Percentiles rank a stretch among this genome's conserved stretches.
These are phyloP conservation scores for Hevea brasiliensis DNA, from an alignment of 345 rosid genomes.

Conservation along the genomic window DNA sequence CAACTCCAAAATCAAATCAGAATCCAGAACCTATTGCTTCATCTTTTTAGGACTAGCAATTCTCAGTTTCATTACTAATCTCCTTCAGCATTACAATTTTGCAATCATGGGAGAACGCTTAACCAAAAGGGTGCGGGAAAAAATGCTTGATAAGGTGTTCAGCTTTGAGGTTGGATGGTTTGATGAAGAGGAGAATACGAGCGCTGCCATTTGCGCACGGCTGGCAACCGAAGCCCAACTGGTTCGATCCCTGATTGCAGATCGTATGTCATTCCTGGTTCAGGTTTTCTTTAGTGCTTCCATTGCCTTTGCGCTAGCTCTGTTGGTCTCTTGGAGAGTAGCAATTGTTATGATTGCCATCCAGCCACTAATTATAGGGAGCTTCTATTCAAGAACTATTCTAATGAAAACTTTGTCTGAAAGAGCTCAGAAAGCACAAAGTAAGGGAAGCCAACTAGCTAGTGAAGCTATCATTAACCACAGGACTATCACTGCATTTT, in stretches of 20 bases:
- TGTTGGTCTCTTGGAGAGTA: conserved; percentile 30
- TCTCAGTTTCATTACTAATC: conserved; percentile 21
- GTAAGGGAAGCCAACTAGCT: conserved; percentile 29
- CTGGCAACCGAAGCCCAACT: conserved; percentile 34
- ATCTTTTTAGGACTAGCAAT: conserved; percentile 26
- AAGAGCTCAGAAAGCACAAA: conserved; percentile 34
- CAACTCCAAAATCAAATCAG: conserved; percentile 15
- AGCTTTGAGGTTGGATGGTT: conserved; percentile 43
- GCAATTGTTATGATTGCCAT: conserved; percentile 28
- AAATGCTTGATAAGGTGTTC: conserved; percentile 29
- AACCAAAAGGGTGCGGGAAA: conserved; percentile 30
- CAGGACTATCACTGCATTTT: conserved; percentile 37
- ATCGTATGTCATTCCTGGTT: conserved; percentile 32
- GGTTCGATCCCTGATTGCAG: conserved; percentile 31
- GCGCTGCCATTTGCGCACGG: conserved; percentile 34
- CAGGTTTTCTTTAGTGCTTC: conserved; percentile 25
- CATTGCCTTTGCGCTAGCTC: conserved; percentile 26
- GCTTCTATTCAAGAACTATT: conserved; percentile 26
- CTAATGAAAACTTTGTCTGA: conserved; percentile 34
- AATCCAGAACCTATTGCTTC: conserved; percentile 27
- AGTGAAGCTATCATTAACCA: conserved; percentile 40
- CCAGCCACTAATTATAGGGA: conserved; percentile 32
- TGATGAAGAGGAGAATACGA: conserved; percentile 38
- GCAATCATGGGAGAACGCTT: conserved; percentile 37
- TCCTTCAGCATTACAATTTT: conserved; percentile 40